Evolutionary conservation across 1,284 basidiomycete species (phyloP).

Genomic region (Naganishia albida): DNA sequence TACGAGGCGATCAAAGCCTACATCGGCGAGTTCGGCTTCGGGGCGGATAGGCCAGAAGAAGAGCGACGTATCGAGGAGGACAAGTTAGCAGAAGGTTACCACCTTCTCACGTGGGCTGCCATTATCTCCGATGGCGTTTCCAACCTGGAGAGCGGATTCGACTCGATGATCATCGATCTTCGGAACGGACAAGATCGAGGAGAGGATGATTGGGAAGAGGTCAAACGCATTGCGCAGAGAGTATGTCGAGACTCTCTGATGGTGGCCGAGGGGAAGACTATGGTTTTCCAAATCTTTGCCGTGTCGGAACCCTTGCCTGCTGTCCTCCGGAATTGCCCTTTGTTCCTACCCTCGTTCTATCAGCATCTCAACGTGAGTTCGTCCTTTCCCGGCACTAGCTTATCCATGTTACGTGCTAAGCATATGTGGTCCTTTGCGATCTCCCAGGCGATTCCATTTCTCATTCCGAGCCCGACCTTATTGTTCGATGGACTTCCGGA

Average conservation of each 20-base stretch:
- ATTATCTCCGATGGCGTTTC: conserved; percentile 33
- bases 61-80: conserved; percentile 19
- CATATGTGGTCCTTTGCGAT: background rate
- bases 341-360: conserved; percentile 31
- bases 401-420: background rate
- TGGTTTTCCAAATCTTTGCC: conserved; percentile 42
- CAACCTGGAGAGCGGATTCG: conserved; percentile 24
- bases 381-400: background rate
- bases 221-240: conserved; percentile 36
- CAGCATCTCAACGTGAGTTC: conserved; percentile 19
- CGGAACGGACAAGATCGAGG: conserved; percentile 10
- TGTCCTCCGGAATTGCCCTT: conserved; percentile 24
- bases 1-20: conserved; percentile 25
- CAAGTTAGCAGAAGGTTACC: conserved; percentile 22
- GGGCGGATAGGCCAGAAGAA: conserved; percentile 19
- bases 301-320: conserved; percentile 26
- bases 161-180: conserved; percentile 23
- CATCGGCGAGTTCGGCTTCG: conserved; percentile 18
- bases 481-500: conserved; percentile 46
- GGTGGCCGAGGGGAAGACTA: conserved; percentile 43
- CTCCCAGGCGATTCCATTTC: conserved; percentile 38
- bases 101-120: conserved; percentile 28
- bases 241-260: conserved; percentile 37
- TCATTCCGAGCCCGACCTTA: conserved; percentile 43
- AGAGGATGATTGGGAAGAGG: conserved; percentile 38